These are phyloP conservation scores for Vachellia pachyceras DNA, from an alignment of 306 rosid genomes.

Conservation along the genomic window DNA sequence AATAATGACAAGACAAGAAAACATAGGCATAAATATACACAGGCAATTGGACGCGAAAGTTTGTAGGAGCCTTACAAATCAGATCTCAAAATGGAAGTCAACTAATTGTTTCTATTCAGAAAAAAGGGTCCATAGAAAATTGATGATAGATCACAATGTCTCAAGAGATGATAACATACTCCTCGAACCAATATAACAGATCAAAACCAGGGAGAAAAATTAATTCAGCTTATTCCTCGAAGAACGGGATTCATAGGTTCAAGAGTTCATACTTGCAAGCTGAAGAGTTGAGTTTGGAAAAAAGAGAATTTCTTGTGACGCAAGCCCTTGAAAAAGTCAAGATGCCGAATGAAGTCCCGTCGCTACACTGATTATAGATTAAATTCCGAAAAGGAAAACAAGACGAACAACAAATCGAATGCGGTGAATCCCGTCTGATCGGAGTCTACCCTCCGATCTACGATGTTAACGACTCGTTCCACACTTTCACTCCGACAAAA, in stretches of 20 bases:
- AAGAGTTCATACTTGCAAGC: slow-evolving; percentile 13
- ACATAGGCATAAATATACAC: slow-evolving; percentile 10
- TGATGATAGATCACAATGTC: slow-evolving; percentile 31
- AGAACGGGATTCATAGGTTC: slow-evolving; percentile 23
- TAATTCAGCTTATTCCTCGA: background rate
- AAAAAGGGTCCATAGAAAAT: slow-evolving; percentile 17
- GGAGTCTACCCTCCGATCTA: slow-evolving; percentile 24
- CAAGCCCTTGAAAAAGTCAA: background rate
- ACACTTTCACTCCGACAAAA: slow-evolving; percentile 10
- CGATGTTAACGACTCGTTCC: slow-evolving; percentile 25
- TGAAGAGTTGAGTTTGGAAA: slow-evolving; percentile 19
- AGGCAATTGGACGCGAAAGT: slow-evolving; percentile 23
- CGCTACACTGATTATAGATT: background rate
- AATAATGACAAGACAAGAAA: background rate
- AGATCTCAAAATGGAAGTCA: slow-evolving; percentile 6
- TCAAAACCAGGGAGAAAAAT: slow-evolving; percentile 19
- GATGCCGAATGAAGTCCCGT: slow-evolving; percentile 2
- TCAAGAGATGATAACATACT: background rate
- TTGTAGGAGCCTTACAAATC: slow-evolving; percentile 24
- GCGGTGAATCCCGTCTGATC: slow-evolving; percentile 6
- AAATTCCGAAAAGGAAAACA: slow-evolving; percentile 1
- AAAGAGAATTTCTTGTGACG: slow-evolving; percentile 7
- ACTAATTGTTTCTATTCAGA: background rate
- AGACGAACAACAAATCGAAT: slow-evolving; percentile 4
- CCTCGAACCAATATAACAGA: background rate